Conservation (phyloP, 768 basidiomycete species). For the Phylloporus arenicola region DNA sequence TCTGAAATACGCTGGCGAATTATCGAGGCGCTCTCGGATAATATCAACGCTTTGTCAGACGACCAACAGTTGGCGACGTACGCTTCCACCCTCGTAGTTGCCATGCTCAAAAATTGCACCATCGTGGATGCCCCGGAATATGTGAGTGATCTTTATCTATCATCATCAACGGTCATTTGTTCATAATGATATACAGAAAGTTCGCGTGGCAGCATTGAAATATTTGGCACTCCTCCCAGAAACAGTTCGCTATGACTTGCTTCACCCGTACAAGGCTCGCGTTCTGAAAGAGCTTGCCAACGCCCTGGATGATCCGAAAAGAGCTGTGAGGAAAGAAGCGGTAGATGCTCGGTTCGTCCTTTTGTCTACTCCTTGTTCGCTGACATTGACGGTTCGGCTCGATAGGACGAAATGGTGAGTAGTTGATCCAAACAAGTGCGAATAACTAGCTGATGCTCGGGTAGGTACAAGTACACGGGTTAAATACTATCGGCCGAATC, state of each 20-base stretch:
- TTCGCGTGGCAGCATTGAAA: constrained; percentile 69
- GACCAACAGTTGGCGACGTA: constrained; percentile 59
- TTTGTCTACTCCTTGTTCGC: neutral
- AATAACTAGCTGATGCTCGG: constrained; percentile 1
- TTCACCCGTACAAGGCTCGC: constrained; percentile 72
- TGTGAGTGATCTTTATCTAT: constrained; percentile 36
- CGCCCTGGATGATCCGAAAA: constrained; percentile 84
- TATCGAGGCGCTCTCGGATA: constrained; percentile 70
- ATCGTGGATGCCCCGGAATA: constrained; percentile 47
- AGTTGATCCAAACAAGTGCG: neutral
- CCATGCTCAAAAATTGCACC: constrained; percentile 64
- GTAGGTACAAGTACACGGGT: constrained; percentile 28
- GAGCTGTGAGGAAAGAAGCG: constrained; percentile 78
- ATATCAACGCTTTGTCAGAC: constrained; percentile 54
- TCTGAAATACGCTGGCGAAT: constrained; percentile 69
- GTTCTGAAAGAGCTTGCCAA: constrained; percentile 73
- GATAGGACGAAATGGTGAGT: constrained; percentile 28
- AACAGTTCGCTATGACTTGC: constrained; percentile 72
- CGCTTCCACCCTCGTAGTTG: constrained; percentile 61
- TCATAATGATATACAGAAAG: constrained; percentile 43
- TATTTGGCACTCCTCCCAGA: constrained; percentile 71
- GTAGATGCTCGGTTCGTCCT: constrained; percentile 64
- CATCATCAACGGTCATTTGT: neutral
- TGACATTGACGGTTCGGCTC: constrained; percentile 2
- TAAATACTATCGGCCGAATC: neutral